A percentile compares a stretch with the other conserved stretches of the same genome.
These are phyloP conservation scores for Pleomassaria siparia DNA, from an alignment of 2,329 filamentous ascomycete species.

Conservation along the genomic window DNA sequence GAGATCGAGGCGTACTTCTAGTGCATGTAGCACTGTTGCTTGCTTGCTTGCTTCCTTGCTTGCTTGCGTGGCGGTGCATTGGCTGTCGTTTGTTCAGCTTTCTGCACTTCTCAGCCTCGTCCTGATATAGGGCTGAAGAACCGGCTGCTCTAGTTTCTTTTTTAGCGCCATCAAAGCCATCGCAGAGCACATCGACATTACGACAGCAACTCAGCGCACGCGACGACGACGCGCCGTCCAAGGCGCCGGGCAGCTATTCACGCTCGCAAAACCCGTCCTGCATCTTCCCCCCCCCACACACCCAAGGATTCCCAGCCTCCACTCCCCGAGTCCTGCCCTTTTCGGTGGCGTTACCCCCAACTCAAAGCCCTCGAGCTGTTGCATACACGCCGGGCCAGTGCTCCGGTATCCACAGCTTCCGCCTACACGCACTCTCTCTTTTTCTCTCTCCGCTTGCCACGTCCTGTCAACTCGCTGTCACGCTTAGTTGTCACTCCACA, in stretches of 20 bases:
- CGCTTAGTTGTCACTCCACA: slow-evolving; percentile 32
- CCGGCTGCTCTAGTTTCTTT: background rate
- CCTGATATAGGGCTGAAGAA: slow-evolving; percentile 3
- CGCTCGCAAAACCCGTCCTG: background rate
- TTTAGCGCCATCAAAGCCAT: background rate
- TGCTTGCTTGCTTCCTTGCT: no score
- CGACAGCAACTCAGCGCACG: background rate
- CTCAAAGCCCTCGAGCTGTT: background rate
- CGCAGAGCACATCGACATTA: no score
- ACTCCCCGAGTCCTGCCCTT: slow-evolving; percentile 18
- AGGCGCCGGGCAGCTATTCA: background rate
- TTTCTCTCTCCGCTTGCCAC: slow-evolving; percentile 24
- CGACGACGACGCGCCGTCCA: background rate
- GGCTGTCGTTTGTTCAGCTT: background rate
- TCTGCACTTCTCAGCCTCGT: background rate
- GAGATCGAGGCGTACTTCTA: background rate
- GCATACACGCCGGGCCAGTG: background rate
- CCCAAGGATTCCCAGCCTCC: no score
- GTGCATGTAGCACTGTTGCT: background rate
- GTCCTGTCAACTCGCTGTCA: slow-evolving; percentile 20
- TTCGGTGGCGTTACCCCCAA: slow-evolving; percentile 27
- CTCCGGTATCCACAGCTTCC: slow-evolving; percentile 3
- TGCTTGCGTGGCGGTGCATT: slow-evolving; percentile 4
- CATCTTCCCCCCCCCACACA: background rate
- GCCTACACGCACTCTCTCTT: background rate